These are phyloP conservation scores for Thyridium curvatum DNA, from an alignment of 2,329 filamentous ascomycete species.

Conservation along the genomic window DNA sequence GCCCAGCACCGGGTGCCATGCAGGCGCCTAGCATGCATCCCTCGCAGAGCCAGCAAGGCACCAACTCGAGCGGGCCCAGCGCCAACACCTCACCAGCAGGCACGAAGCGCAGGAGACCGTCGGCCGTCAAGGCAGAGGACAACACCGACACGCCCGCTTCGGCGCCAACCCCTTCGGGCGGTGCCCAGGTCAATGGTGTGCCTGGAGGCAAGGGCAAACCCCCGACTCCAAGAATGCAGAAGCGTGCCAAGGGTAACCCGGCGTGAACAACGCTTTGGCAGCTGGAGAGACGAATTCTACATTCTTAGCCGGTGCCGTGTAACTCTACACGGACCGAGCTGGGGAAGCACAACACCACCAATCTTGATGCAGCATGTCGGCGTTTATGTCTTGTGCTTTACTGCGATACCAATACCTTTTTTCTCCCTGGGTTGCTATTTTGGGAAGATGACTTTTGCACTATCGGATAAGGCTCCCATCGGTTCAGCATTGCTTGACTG, in stretches of 20 bases:
- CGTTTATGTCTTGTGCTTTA: too few species aligned
- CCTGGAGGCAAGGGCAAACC: constrained; percentile 43
- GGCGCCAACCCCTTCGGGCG: constrained; percentile 40
- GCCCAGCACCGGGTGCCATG: constrained; percentile 56
- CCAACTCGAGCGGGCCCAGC: constrained; percentile 58
- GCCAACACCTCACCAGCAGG: constrained; percentile 60
- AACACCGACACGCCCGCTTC: constrained; percentile 33
- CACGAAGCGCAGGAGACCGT: constrained; percentile 52
- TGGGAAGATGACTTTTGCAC: too few species aligned
- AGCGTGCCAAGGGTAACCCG: constrained; percentile 43
- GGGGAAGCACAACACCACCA: too few species aligned
- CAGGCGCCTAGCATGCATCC: constrained; percentile 61
- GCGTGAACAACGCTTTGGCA: background rate
- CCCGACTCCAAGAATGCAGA: constrained; percentile 49
- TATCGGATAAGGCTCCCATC: too few species aligned
- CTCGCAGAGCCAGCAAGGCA: constrained; percentile 63
- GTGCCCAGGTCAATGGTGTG: constrained; percentile 46
- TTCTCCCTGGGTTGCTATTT: too few species aligned
- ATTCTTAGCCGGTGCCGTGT: too few species aligned
- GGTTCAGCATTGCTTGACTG: too few species aligned
- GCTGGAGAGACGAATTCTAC: too few species aligned
- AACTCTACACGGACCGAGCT: too few species aligned
- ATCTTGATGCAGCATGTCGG: too few species aligned
- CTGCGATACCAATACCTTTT: too few species aligned
- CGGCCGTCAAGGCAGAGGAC: constrained; percentile 51